Conservation (phyloP, 2,329 filamentous ascomycete species). For the Trichoderma sp. region DNA sequence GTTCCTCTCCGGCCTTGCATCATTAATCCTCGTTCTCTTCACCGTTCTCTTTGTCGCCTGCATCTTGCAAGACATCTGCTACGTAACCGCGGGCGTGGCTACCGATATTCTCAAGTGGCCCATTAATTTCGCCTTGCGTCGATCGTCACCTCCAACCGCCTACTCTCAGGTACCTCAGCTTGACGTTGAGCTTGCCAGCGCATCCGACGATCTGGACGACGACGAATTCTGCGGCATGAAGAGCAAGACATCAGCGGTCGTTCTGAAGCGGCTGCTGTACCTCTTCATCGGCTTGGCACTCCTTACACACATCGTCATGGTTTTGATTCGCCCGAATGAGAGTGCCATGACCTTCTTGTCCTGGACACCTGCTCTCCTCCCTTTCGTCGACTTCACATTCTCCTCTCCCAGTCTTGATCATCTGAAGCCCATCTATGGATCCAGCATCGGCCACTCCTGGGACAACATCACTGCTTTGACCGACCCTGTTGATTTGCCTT, state of each 20-base stretch:
- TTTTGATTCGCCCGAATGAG: conserved; percentile 31
- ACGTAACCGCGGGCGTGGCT: conserved; percentile 22
- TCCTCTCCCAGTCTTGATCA: conserved; percentile 27
- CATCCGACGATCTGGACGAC: not conserved
- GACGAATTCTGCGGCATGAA: conserved; percentile 9
- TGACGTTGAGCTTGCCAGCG: conserved; percentile 14
- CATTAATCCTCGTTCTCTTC: conserved; percentile 19
- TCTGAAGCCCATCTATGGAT: conserved; percentile 15
- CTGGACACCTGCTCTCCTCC: conserved; percentile 35
- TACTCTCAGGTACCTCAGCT: conserved; percentile 12
- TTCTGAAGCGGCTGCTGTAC: conserved; percentile 20
- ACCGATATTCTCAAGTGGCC: conserved; percentile 25
- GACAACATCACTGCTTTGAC: conserved; percentile 25
- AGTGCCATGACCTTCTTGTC: conserved; percentile 35
- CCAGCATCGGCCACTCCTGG: conserved; percentile 23
- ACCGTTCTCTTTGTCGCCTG: conserved; percentile 22
- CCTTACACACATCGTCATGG: conserved; percentile 27
- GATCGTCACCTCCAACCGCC: not conserved
- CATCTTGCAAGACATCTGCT: conserved; percentile 26
- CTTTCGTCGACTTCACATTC: conserved; percentile 34
- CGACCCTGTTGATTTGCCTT: conserved; percentile 20
- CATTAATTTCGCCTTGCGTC: conserved; percentile 17
- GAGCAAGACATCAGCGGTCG: not conserved
- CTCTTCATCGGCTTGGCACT: conserved; percentile 27
- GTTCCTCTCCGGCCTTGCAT: conserved; percentile 28